phyloP scores from a whole-genome alignment of 495 filamentous ascomycete species.

The Xylaria scruposa region DNA sequence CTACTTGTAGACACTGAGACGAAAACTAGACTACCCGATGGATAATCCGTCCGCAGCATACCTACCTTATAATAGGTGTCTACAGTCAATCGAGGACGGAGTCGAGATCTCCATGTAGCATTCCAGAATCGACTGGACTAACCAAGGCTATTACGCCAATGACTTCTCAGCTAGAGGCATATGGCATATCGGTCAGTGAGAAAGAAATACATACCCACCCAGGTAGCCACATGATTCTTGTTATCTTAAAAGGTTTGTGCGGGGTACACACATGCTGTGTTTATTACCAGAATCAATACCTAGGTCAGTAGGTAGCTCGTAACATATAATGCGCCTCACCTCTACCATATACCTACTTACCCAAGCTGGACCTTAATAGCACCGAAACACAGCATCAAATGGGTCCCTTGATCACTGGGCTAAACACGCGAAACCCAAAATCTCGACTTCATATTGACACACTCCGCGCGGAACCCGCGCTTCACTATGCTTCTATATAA shows the following conservation, averaged over 20 bases:
- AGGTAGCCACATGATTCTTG: not conserved
- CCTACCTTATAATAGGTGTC: too few relatives aligned
- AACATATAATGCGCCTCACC: not conserved
- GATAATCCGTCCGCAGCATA: not conserved
- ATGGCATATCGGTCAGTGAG: too few relatives aligned
- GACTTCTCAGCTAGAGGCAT: too few relatives aligned
- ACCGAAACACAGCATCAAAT: not conserved
- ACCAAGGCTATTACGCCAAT: too few relatives aligned
- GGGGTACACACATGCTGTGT: not conserved
- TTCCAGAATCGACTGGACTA: not conserved
- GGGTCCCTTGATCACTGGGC: not conserved
- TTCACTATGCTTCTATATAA: conserved; percentile 16
- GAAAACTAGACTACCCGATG: not conserved
- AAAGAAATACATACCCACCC: too few relatives aligned
- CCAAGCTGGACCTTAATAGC: not conserved
- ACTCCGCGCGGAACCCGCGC: not conserved
- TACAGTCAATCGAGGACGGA: not conserved
- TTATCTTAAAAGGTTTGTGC: not conserved
- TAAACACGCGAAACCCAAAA: not conserved
- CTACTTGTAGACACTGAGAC: not conserved
- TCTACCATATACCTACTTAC: not conserved
- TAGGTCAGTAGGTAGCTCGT: not conserved
- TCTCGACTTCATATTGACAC: not conserved
- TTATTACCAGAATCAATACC: not conserved
- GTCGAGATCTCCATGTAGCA: not conserved